Evolutionary conservation across 768 basidiomycete species (phyloP).

Genomic region (Serendipita indica): DNA sequence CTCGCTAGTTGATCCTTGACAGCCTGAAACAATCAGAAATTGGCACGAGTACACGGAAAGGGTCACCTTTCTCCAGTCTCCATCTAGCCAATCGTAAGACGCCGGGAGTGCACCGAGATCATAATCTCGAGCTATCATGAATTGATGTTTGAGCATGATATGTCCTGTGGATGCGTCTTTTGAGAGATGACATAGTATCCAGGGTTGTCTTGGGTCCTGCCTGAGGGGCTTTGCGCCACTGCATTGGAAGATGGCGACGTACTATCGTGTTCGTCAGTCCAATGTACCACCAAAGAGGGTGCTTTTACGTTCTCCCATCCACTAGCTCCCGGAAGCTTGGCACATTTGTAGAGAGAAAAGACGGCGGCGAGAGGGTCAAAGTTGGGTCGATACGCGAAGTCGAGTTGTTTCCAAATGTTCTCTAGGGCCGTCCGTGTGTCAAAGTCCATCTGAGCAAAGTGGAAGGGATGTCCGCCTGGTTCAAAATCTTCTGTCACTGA

Average conservation of each 20-base stretch:
- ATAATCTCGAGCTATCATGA: not conserved
- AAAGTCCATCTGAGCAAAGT: not conserved
- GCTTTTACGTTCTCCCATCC: not conserved
- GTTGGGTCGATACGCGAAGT: not conserved
- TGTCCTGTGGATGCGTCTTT: not conserved
- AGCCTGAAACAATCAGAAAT: not conserved
- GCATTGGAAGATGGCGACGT: not conserved
- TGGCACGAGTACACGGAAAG: not conserved
- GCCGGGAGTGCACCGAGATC: not conserved
- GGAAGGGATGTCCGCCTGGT: not conserved
- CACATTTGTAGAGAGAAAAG: not conserved
- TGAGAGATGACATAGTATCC: not conserved
- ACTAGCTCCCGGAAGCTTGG: not conserved
- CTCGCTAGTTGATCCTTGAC: not conserved
- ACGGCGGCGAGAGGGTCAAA: not conserved
- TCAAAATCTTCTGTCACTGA: slow-evolving; percentile 4
- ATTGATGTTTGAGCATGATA: not conserved
- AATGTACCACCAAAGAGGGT: not conserved
- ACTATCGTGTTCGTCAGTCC: not conserved
- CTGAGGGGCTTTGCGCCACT: not conserved
- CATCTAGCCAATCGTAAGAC: slow-evolving; percentile 7
- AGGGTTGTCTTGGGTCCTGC: not conserved
- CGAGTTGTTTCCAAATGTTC: not conserved
- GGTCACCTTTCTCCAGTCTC: not conserved
- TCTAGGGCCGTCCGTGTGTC: not conserved